Evolutionary conservation across 2,329 filamentous ascomycete species (phyloP), one percentile per base, ranked within the genome.

Genomic region (Colletotrichum agaves): DNA sequence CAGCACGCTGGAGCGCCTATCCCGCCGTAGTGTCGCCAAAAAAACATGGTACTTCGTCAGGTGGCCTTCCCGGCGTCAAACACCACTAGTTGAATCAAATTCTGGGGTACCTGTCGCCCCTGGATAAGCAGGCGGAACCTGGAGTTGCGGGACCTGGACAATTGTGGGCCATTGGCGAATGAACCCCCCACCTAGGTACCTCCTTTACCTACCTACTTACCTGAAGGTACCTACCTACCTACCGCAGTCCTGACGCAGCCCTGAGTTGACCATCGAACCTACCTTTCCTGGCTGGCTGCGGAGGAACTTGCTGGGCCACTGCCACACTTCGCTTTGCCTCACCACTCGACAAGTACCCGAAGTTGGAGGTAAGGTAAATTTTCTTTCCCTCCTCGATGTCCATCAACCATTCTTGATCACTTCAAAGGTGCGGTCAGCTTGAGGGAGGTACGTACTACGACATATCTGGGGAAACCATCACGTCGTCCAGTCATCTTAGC

Each of bases 61-160:
- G 27, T 35, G 50, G 17, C 50, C 43, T 27, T 37, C 17, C 17
- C 23, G 49, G 60, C 35, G 23, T n/a, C 41, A 56, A 55, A 23
- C 53, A 56, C 59, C 37, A 63, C 50, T 50, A 33, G 59, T 17
- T 21, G 37, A 43, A 50, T 39, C 12, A 12, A 41, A 47, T 63
- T 31, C 64, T 8, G 64, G 60, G 60, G 60, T 53, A 52, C 60
- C 44, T 44, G 17, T 44, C 17, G n/a, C 13, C 62, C 55, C 55
- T 6, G 3, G 27, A 7, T 27, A 27, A 27, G 27, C 55, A 64
- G n/a, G 41, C 41, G n/a, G 15, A 60, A 52, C 52, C 46, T 59
- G 60, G 46, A 60, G 37, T 23, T 50, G 37, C 37, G 55, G 61
- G 47, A 60, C 55, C 33, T 31, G 17, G 23, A 17, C 3, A 46